These are phyloP conservation scores for Harrya chromipes DNA, from an alignment of 768 basidiomycete genomes.

Conservation along the genomic window DNA sequence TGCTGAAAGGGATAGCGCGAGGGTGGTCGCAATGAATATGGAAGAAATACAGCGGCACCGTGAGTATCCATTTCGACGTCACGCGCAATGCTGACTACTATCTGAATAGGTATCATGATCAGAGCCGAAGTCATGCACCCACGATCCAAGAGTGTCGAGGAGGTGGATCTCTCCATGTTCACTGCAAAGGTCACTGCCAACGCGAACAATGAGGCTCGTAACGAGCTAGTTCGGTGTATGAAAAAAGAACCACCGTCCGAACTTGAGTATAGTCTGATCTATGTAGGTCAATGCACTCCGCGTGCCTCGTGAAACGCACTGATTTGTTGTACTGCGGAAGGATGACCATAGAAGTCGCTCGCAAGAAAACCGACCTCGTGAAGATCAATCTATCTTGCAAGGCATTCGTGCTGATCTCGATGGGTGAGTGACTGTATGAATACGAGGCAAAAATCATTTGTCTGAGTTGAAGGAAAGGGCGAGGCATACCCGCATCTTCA, in stretches of 20 bases:
- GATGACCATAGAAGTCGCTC: slow-evolving; percentile 2
- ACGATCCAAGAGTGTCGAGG: no score
- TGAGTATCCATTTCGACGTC: neutral
- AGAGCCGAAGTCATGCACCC: slow-evolving; percentile 53
- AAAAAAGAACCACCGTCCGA: neutral
- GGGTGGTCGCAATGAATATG: slow-evolving; percentile 45
- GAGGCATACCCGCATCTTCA: slow-evolving; percentile 13
- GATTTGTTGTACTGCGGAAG: neutral
- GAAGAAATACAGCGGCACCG: slow-evolving; percentile 41
- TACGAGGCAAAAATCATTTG: no score
- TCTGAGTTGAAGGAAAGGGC: neutral
- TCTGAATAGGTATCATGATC: slow-evolving; percentile 60
- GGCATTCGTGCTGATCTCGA: slow-evolving; percentile 9
- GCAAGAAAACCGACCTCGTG: neutral
- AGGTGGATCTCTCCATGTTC: slow-evolving; percentile 26
- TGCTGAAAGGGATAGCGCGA: slow-evolving; percentile 10
- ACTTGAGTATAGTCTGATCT: slow-evolving; percentile 3
- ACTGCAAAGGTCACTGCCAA: slow-evolving; percentile 9
- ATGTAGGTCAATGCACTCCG: neutral
- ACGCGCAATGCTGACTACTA: neutral
- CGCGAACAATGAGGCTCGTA: neutral
- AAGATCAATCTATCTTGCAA: neutral
- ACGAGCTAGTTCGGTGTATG: neutral
- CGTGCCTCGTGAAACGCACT: no score
- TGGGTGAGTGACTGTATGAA: slow-evolving; percentile 11